Percentiles rank a stretch among this genome's conserved stretches.
phyloP scores from a whole-genome alignment of 768 basidiomycete genomes.

The Naganishia friedmannii region DNA sequence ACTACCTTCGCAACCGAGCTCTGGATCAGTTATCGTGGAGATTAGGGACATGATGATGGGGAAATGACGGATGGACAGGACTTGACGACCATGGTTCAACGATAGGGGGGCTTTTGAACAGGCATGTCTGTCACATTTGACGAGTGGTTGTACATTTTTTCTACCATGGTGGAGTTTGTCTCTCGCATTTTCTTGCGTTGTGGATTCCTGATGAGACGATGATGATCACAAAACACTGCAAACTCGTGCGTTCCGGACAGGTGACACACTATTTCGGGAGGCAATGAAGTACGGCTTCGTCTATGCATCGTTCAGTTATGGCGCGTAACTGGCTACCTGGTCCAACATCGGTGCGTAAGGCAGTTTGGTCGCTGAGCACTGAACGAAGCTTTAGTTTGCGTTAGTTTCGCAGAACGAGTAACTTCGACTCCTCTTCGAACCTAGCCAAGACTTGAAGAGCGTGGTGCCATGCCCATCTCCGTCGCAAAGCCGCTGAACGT shows the following conservation, averaged over 20 bases:
- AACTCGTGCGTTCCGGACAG: not conserved
- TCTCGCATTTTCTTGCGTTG: constrained; percentile 2
- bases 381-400: no score
- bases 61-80: not conserved
- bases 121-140: constrained; percentile 20
- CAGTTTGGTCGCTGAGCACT: no score
- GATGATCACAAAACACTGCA: constrained; percentile 23
- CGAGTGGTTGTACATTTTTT: constrained; percentile 23
- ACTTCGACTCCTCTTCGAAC: no score
- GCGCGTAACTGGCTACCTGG: no score
- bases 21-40: not conserved
- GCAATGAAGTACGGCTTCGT: not conserved
- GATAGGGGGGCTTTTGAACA: not conserved
- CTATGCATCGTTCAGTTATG: not conserved
- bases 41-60: constrained; percentile 5
- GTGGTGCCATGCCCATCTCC: no score
- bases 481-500: no score
- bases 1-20: not conserved
- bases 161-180: constrained; percentile 13
- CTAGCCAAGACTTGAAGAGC: no score
- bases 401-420: no score
- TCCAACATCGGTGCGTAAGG: no score
- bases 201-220: constrained; percentile 20
- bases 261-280: not conserved
- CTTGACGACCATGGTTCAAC: not conserved